Evolutionary conservation across 768 basidiomycete genomes (phyloP).

Genomic region (Pulveroboletus sp.): DNA sequence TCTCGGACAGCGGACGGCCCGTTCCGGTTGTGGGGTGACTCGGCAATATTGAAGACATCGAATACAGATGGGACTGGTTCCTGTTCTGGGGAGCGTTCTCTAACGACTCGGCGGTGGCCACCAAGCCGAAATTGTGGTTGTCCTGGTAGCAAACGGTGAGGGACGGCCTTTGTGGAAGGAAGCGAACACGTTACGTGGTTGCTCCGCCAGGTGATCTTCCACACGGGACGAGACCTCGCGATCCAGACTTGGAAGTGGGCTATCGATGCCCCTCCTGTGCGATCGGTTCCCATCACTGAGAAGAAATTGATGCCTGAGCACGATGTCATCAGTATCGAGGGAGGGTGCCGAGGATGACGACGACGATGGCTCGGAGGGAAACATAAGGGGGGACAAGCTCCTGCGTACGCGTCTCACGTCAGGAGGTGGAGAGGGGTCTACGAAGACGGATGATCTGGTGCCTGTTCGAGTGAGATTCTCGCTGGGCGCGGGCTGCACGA

Average conservation of each 20-base stretch:
- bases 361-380: constrained; percentile 16
- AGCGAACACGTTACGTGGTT: constrained; percentile 6
- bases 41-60: constrained; percentile 27
- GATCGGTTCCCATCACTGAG: constrained; percentile 6
- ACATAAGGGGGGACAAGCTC: constrained; percentile 25
- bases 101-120: constrained; percentile 17
- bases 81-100: constrained; percentile 21
- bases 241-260: constrained; percentile 1
- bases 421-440: constrained; percentile 7
- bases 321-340: constrained; percentile 15
- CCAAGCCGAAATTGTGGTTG: constrained; percentile 5
- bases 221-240: constrained; percentile 6
- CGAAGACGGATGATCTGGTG: constrained; percentile 10
- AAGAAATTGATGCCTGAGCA: constrained; percentile 12
- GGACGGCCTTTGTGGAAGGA: not conserved
- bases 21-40: constrained; percentile 17
- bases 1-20: constrained; percentile 14
- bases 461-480: constrained; percentile 9
- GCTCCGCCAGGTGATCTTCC: constrained; percentile 6
- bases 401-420: constrained; percentile 15
- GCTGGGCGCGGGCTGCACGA: constrained; percentile 18
- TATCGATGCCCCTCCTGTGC: constrained; percentile 7
- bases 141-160: constrained; percentile 1
- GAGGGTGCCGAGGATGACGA: constrained; percentile 9
- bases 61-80: constrained; percentile 26